These are phyloP conservation scores for Nigrograna mackinnonii DNA, from an alignment of 2,329 filamentous ascomycete species.

Conservation along the genomic window DNA sequence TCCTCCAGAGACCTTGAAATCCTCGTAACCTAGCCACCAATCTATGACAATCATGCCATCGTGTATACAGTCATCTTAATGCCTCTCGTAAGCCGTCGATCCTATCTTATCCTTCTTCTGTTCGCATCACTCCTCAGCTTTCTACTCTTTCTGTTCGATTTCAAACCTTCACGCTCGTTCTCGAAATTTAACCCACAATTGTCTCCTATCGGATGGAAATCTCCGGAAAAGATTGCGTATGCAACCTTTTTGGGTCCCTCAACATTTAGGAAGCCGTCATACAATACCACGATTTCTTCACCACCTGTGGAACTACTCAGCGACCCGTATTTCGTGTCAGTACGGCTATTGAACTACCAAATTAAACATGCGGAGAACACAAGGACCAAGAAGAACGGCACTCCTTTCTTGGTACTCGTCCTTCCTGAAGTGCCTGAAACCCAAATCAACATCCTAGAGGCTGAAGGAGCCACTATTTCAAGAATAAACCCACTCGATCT, in stretches of 20 bases:
- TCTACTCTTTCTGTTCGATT: no score
- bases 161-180: no score
- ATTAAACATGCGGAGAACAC: slow-evolving; percentile 26
- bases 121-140: no score
- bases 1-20: no score
- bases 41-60: no score
- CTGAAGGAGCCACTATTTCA: slow-evolving; percentile 30
- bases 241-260: slow-evolving; percentile 40
- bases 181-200: background rate
- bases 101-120: no score
- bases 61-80: no score
- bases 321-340: slow-evolving; percentile 31
- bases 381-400: slow-evolving; percentile 15
- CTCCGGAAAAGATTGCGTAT: slow-evolving; percentile 22
- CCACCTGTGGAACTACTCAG: slow-evolving; percentile 4
- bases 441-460: slow-evolving; percentile 18
- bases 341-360: slow-evolving; percentile 34
- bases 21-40: no score
- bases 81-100: no score
- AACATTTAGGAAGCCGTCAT: slow-evolving; percentile 4
- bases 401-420: slow-evolving; percentile 30
- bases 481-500: slow-evolving; percentile 18
- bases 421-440: slow-evolving; percentile 23
- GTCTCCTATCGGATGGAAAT: background rate
- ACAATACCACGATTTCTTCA: background rate